Evolutionary conservation across 2,329 filamentous ascomycete species (phyloP).

Genomic region (Davidsoniella virescens): DNA sequence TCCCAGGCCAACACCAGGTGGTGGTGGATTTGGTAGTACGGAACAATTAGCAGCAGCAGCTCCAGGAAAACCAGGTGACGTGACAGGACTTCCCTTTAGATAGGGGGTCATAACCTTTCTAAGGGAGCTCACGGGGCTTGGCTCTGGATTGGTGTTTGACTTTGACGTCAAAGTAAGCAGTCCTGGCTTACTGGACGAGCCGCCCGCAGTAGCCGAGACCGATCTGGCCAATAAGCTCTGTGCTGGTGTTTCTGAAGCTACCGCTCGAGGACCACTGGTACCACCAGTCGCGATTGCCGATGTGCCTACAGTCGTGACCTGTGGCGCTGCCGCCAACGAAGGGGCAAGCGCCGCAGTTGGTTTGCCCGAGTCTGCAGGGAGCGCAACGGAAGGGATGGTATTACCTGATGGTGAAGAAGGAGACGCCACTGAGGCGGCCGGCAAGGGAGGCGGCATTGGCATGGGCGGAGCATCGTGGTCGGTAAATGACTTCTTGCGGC

Average conservation of each 20-base stretch:
- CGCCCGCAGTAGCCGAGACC: constrained; percentile 2
- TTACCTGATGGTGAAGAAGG: background rate
- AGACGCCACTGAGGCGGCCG: constrained; percentile 11
- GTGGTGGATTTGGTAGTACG: no score
- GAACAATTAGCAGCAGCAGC: background rate
- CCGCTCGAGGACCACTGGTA: background rate
- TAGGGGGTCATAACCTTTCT: constrained; percentile 80
- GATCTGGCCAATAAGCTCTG: background rate
- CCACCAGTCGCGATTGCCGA: background rate
- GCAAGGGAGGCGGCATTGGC: constrained; percentile 27
- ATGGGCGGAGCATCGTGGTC: constrained; percentile 48
- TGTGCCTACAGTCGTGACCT: no score
- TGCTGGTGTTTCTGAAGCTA: background rate
- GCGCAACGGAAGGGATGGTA: background rate
- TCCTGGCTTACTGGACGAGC: constrained; percentile 14
- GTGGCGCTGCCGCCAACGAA: background rate
- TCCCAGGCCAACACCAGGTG: background rate
- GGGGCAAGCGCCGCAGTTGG: no score
- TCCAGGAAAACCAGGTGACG: constrained; percentile 1
- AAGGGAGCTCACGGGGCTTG: constrained; percentile 62
- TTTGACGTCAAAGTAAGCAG: constrained; percentile 23
- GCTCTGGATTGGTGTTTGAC: constrained; percentile 23
- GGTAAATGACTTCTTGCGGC: constrained; percentile 76
- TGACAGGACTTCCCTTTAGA: constrained; percentile 26
- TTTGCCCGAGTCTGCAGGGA: background rate